Evolutionary conservation across 148 eudicot genomes (phyloP).

Genomic region (Pharnaceum exiguum): DNA sequence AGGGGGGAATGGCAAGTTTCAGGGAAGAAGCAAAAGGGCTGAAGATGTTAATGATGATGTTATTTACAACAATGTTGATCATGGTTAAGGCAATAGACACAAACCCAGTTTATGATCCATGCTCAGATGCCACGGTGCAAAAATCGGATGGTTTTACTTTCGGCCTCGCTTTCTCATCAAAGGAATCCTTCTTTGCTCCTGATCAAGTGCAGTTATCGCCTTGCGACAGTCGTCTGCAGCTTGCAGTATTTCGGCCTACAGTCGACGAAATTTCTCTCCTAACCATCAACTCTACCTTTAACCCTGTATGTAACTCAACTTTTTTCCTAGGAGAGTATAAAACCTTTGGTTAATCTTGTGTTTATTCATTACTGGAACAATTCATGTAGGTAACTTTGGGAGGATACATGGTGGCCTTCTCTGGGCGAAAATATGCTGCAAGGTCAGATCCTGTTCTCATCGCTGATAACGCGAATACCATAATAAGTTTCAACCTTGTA

Average conservation of each 20-base stretch:
- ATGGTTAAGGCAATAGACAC: constrained; percentile 36
- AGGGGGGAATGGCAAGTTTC: not conserved
- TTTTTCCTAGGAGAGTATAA: not conserved
- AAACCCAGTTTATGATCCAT: constrained; percentile 56
- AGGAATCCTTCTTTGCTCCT: constrained; percentile 45
- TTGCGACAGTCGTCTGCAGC: constrained; percentile 63
- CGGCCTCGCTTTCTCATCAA: constrained; percentile 56
- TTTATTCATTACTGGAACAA: not conserved
- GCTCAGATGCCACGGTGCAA: constrained; percentile 59
- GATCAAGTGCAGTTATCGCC: constrained; percentile 75
- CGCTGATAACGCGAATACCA: constrained; percentile 40
- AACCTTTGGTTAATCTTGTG: not conserved
- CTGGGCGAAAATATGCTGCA: constrained; percentile 73
- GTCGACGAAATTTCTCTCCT: constrained; percentile 79
- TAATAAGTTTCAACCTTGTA: constrained; percentile 70
- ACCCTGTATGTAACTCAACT: constrained; percentile 37
- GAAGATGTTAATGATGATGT: not conserved
- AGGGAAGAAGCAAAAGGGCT: not conserved
- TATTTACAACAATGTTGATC: constrained; percentile 15
- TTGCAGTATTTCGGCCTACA: constrained; percentile 69
- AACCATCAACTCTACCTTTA: constrained; percentile 47
- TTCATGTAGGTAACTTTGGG: constrained; percentile 37
- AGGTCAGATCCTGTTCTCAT: constrained; percentile 67
- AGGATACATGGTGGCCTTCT: constrained; percentile 94
- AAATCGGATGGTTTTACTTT: constrained; percentile 70